Conservation (phyloP, 164 flowering plant genomes). For the Stephania yunnanensis region DNA sequence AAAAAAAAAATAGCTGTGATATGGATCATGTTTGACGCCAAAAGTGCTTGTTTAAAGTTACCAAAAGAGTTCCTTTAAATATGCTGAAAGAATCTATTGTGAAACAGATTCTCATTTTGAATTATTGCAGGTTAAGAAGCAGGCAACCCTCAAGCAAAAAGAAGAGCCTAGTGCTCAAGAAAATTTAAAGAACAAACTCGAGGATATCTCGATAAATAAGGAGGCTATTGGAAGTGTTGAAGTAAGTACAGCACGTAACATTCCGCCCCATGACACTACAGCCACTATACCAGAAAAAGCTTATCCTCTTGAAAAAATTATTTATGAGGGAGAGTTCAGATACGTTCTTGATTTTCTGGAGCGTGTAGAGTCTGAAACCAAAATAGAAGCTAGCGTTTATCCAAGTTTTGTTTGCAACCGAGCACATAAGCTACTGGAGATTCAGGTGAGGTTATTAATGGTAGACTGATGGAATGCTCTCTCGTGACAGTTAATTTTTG, state of each 20-base stretch:
- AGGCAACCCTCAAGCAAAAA: conserved; percentile 21
- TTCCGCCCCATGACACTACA: conserved; percentile 59
- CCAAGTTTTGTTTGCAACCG: conserved; percentile 69
- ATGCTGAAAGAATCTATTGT: not conserved
- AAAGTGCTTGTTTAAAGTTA: not conserved
- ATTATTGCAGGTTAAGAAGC: conserved; percentile 42
- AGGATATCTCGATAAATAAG: conserved; percentile 28
- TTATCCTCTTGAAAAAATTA: conserved; percentile 73
- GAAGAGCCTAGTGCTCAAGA: conserved; percentile 32
- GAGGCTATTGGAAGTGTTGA: conserved; percentile 41
- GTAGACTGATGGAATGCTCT: not conserved
- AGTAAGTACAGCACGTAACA: conserved; percentile 31
- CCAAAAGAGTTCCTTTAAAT: not conserved
- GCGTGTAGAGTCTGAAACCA: conserved; percentile 25
- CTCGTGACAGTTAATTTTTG: not conserved
- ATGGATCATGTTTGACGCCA: not conserved
- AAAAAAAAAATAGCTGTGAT: not conserved
- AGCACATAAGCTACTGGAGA: conserved; percentile 30
- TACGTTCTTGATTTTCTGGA: conserved; percentile 48
- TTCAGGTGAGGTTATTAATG: conserved; percentile 39
- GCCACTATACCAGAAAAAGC: conserved; percentile 66
- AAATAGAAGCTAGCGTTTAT: conserved; percentile 26
- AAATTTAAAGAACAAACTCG: conserved; percentile 28
- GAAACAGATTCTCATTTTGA: not conserved
- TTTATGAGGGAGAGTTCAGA: conserved; percentile 59